Base-by-base conservation (phyloP, 1,139 yeast species). In the Zygosaccharomyces sapae region DNA sequence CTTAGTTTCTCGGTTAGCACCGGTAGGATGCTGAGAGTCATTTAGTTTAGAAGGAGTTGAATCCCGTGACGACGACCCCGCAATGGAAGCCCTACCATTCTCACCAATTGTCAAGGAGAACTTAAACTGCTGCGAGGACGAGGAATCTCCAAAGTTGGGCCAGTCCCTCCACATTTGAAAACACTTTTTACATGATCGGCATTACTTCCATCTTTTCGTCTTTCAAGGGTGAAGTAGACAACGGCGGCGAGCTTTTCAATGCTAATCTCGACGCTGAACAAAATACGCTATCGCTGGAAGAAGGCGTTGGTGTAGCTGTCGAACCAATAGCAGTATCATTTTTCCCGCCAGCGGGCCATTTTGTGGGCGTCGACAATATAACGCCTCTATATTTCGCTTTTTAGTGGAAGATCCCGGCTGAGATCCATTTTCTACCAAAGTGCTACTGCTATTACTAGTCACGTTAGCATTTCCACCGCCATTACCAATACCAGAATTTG, bases 361-460 rank as follows among this genome's bases (percentile, higher is more conserved):
- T 52, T 20, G 50, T 48, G 10, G 65, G 65, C n/a, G 65, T 59
- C 6, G 59, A 50, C 24, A 62, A 37, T 8, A 61, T 44, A 8
- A 58, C 55, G n/a, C 66, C 65, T 35, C 65, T 54, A 38, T 58
- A 59, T 20, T 62, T 50, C 1, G 58, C n/a, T 51, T 59, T 41
- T 58, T 56, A 8, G 51, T n/a, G n/a, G n/a, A 35, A 4, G 52
- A 46, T 25, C 39, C 48, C 8, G 44, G 48, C 36, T 41, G 16
- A 19, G 24, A 31, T 44, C 45, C n/a, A 36, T 36, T 44, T 42
- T 38, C 38, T 39, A 34, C 30, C 20, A 27, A 31, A 18, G 39
- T 8, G 36, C 33, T 12, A 36, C 33, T 37, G 33, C 41, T 44
- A 29, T 33, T 38, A 9, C 31, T 39, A 35, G 31, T 45, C 19